Evolutionary conservation across 495 filamentous ascomycete species (phyloP), one percentile per base, ranked within the genome.

Genomic region (Aspergillus nanangensis): DNA sequence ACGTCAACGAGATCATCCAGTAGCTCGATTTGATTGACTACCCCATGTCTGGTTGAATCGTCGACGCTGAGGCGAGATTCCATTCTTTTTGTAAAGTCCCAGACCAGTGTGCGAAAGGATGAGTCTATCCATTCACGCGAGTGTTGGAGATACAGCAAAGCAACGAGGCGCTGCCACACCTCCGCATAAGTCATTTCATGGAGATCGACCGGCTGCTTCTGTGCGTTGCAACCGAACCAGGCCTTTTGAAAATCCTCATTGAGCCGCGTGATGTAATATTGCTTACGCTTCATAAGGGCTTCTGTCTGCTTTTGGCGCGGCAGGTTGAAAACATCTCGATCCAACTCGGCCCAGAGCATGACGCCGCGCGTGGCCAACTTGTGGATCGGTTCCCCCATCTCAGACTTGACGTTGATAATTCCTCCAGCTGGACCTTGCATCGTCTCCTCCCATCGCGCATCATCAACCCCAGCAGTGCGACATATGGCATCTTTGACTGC

Each of bases 371-470:
- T 98, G 19, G 93, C 93, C 47, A 98, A 76, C 70, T 97, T 97
- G 74, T 98, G 93, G 50, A 98, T 98, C 8, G 93, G 93, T 72
- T 98, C 93, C 29, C 93, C 93, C 93, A 98, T 98, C 64, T 98
- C 93, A 5, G 93, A 98, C 44, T 87, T 75, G 32, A 98, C 92
- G n/a, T 93, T 96, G 56, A 98, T 88, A 22, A 98, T 84, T 57
- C 93, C 93, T 58, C 93, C 93, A 35, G 90, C 86, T 29, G 88
- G 70, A 3, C 88, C 84, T 64, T 93, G 92, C 75, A 96, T 96
- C 11, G 92, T 96, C 73, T 94, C 87, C 71, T 96, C 93, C 93
- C 93, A 98, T 45, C 95, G 80, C 50, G 68, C 66, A 57, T 98
- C 91, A 38, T 90, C 87, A 14, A 96, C 75, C 52, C 93, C 93